A percentile compares a stretch with the other conserved stretches of the same genome.
These are phyloP conservation scores for Aureobasidium sp. DNA, from an alignment of 2,329 filamentous ascomycete species.

Conservation along the genomic window DNA sequence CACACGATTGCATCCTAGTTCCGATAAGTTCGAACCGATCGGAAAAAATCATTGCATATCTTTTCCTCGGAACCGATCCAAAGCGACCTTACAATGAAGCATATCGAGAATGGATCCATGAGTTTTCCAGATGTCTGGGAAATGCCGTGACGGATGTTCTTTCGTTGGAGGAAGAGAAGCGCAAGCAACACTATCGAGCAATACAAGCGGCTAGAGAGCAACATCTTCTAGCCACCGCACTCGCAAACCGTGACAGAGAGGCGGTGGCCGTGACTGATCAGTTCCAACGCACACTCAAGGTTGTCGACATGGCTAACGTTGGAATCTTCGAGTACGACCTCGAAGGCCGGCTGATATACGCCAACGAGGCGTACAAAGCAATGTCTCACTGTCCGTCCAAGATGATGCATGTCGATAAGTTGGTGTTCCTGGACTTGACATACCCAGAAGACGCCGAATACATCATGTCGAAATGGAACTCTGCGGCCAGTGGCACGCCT, in stretches of 20 bases:
- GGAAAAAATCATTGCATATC: slow-evolving; percentile 8
- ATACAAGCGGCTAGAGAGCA: not conserved
- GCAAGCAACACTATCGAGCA: slow-evolving; percentile 1
- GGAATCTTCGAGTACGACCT: slow-evolving; percentile 15
- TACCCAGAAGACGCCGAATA: not conserved
- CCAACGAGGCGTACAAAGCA: slow-evolving; percentile 12
- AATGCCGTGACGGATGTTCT: slow-evolving; percentile 8
- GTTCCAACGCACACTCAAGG: slow-evolving; percentile 12
- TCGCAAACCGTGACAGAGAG: slow-evolving; percentile 8
- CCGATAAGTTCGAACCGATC: slow-evolving; percentile 6
- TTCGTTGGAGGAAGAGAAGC: not conserved
- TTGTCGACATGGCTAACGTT: slow-evolving; percentile 14
- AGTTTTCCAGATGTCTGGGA: slow-evolving; percentile 6
- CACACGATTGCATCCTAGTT: not conserved
- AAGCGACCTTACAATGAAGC: slow-evolving; percentile 9
- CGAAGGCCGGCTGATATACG: slow-evolving; percentile 7
- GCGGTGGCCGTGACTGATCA: slow-evolving; percentile 6
- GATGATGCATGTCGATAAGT: not conserved
- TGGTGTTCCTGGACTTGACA: not conserved
- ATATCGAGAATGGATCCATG: slow-evolving; percentile 10
- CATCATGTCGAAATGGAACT: slow-evolving; percentile 12
- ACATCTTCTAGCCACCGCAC: not conserved
- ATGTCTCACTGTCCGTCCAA: not conserved
- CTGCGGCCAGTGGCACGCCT: slow-evolving; percentile 13
- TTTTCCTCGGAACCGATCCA: slow-evolving; percentile 9